Conservation (phyloP, 1,284 basidiomycete genomes). For the Trichosporon ovoides region DNA sequence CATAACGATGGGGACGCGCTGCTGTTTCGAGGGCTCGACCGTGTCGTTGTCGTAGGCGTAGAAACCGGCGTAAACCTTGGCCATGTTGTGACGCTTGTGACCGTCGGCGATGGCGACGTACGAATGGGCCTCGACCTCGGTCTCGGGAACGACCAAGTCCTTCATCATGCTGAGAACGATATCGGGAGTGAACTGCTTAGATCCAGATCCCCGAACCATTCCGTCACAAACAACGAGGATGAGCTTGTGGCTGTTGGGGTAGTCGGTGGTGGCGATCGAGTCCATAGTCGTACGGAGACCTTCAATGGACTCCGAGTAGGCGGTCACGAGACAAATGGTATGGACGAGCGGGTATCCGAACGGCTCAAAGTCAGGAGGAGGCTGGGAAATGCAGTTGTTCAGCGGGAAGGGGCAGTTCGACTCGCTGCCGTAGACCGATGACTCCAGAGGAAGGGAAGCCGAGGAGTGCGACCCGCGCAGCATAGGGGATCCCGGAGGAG, state of each 20-base stretch:
- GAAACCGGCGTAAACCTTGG: conserved; percentile 96
- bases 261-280: conserved; percentile 95
- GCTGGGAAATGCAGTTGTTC: conserved; percentile 85
- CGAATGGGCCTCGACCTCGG: conserved; percentile 88
- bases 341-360: conserved; percentile 94
- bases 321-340: conserved; percentile 93
- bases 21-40: conserved; percentile 88
- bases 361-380: conserved; percentile 82
- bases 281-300: conserved; percentile 95
- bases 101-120: conserved; percentile 99
- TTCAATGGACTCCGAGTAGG: conserved; percentile 95
- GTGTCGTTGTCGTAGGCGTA: conserved; percentile 94
- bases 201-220: conserved; percentile 90
- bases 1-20: conserved; percentile 89
- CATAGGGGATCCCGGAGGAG: conserved; percentile 69
- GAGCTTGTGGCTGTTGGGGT: conserved; percentile 96
- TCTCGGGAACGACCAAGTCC: conserved; percentile 75
- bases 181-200: conserved; percentile 81
- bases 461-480: conserved; percentile 73
- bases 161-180: conserved; percentile 98
- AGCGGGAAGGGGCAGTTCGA: conserved; percentile 75
- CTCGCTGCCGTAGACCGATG: conserved; percentile 40
- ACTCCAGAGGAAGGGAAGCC: conserved; percentile 59
- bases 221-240: conserved; percentile 96
- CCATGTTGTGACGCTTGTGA: conserved; percentile 99